Conservation (phyloP, 106 monocot species). For the Dendrobium nobile region DNA sequence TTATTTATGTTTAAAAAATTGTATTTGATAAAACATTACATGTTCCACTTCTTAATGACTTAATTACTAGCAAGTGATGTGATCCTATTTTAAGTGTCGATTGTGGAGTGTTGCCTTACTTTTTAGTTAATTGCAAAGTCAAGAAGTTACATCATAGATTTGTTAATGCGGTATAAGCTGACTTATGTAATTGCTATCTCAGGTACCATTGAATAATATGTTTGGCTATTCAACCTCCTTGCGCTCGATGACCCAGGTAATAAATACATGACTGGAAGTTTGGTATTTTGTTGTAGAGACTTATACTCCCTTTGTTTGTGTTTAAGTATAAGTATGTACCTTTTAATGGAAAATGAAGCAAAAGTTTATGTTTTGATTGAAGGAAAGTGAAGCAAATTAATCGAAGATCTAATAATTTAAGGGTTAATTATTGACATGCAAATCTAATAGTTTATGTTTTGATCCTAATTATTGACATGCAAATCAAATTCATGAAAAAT, state of each 20-base stretch:
- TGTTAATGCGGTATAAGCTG: neutral
- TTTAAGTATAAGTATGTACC: neutral
- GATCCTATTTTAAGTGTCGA: neutral
- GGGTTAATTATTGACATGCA: neutral
- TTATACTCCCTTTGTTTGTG: neutral
- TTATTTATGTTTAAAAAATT: no score
- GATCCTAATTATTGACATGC: no score
- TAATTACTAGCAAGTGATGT: neutral
- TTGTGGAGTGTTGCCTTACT: neutral
- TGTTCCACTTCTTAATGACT: neutral
- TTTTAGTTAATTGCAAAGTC: neutral
- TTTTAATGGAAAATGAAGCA: no score
- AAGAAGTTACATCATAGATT: neutral
- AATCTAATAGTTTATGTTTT: no score
- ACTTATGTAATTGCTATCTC: slow-evolving; percentile 9
- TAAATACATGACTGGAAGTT: neutral
- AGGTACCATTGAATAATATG: slow-evolving; percentile 99
- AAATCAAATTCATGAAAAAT: no score
- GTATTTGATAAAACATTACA: neutral
- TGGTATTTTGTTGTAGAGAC: neutral
- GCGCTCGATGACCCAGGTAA: slow-evolving; percentile 97
- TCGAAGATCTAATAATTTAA: neutral
- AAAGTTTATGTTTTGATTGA: neutral
- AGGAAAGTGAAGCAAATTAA: neutral
- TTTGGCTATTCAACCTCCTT: slow-evolving; percentile 92